phyloP scores from a whole-genome alignment of 2,329 filamentous ascomycete genomes.

The Pseudopyricularia javanii region DNA sequence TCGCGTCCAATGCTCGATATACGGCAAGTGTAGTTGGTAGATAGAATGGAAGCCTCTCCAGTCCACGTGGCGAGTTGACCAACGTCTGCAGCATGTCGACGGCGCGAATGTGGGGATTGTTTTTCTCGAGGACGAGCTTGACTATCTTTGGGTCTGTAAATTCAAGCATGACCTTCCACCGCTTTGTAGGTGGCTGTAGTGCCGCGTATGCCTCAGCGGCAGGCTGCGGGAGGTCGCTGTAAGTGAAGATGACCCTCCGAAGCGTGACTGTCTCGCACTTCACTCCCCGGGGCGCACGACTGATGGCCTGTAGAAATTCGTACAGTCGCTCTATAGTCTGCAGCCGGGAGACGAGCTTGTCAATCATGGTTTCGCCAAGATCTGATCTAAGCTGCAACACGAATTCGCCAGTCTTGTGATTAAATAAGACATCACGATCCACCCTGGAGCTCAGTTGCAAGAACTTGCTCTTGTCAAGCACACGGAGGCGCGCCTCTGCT shows the following conservation, averaged over 20 bases:
- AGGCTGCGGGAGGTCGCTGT: slow-evolving; percentile 27
- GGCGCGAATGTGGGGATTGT: slow-evolving; percentile 57
- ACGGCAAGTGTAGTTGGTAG: slow-evolving; percentile 52
- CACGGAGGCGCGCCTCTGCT: slow-evolving; percentile 41
- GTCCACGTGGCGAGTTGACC: slow-evolving; percentile 42
- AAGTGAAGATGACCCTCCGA: slow-evolving; percentile 55
- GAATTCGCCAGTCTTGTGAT: slow-evolving; percentile 46
- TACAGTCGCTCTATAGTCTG: slow-evolving; percentile 60
- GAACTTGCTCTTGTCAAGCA: slow-evolving; percentile 41
- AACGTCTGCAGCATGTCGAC: slow-evolving; percentile 44
- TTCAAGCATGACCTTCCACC: slow-evolving; percentile 44
- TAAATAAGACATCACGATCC: slow-evolving; percentile 52
- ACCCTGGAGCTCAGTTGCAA: slow-evolving; percentile 39
- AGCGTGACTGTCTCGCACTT: slow-evolving; percentile 48
- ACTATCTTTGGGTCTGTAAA: slow-evolving; percentile 40
- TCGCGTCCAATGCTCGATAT: slow-evolving; percentile 44
- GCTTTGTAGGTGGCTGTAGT: slow-evolving; percentile 9
- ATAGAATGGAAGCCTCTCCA: slow-evolving; percentile 37
- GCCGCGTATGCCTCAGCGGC: neutral
- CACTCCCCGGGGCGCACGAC: slow-evolving; percentile 40
- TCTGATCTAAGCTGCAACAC: slow-evolving; percentile 44
- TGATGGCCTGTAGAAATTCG: slow-evolving; percentile 54
- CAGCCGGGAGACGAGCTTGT: slow-evolving; percentile 45
- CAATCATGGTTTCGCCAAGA: slow-evolving; percentile 46
- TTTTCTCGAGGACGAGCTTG: slow-evolving; percentile 43